phyloP scores from a whole-genome alignment of 225 moss, liverwort and hornwort genomes.

The Antitrichia curtipendula region DNA sequence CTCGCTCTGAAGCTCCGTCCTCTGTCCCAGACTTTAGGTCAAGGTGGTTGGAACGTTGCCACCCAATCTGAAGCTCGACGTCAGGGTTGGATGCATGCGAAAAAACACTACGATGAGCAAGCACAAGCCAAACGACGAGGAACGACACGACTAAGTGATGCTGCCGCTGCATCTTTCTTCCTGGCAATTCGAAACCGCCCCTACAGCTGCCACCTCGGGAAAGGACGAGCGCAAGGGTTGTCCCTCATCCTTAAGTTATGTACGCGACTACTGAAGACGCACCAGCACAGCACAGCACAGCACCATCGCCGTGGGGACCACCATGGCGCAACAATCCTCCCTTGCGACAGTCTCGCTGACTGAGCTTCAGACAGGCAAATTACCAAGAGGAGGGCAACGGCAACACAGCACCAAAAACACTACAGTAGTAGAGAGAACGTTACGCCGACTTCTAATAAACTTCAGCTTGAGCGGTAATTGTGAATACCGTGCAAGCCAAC shows the following conservation, averaged over 20 bases:
- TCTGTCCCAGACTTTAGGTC: background rate
- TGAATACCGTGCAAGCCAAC: background rate
- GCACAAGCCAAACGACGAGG: background rate
- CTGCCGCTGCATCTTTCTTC: constrained; percentile 11
- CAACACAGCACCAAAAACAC: background rate
- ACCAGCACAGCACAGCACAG: background rate
- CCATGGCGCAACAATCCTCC: background rate
- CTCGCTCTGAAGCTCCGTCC: background rate
- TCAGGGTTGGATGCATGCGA: background rate
- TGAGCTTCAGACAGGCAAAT: background rate
- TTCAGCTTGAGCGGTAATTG: background rate
- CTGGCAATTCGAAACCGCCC: background rate
- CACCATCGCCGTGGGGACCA: constrained; percentile 14
- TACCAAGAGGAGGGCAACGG: background rate
- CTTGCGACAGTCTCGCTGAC: background rate
- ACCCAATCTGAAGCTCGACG: background rate
- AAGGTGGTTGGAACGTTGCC: background rate
- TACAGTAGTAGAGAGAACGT: no score
- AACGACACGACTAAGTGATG: background rate
- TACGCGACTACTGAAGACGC: background rate
- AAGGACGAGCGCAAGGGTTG: background rate
- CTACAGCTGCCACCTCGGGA: background rate
- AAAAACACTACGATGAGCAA: background rate
- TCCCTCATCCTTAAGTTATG: background rate
- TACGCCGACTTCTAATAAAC: background rate